A percentile compares a stretch with the other conserved stretches of the same genome.
phyloP scores from a whole-genome alignment of 2,329 filamentous ascomycete genomes.

The Paecilomyces sp. region DNA sequence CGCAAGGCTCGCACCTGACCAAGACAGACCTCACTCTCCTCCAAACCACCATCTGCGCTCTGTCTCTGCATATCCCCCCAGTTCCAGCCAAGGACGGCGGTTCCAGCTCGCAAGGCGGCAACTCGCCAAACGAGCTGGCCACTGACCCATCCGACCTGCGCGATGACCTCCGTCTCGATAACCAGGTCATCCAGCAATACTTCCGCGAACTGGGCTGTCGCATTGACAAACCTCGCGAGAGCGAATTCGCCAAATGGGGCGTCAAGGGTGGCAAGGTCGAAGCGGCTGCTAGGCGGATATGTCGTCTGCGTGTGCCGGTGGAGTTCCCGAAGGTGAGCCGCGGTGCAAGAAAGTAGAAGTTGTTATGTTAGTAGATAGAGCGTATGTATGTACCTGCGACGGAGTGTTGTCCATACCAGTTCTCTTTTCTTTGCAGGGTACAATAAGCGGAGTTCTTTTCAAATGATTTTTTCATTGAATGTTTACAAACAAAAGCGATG shows the following conservation, averaged over 20 bases:
- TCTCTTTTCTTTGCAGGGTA: no score
- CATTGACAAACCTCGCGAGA: constrained; percentile 33
- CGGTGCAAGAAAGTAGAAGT: constrained; percentile 13
- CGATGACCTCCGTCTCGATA: constrained; percentile 37
- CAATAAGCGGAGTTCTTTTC: no score
- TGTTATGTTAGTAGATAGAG: neutral
- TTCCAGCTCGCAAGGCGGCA: constrained; percentile 27
- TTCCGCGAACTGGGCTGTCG: constrained; percentile 42
- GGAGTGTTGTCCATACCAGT: neutral
- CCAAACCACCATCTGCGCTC: constrained; percentile 39
- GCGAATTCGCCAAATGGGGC: constrained; percentile 34
- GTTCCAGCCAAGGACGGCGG: constrained; percentile 30
- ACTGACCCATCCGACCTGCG: constrained; percentile 39
- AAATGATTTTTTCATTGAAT: no score
- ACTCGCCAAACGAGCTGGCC: constrained; percentile 30
- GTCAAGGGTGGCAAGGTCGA: constrained; percentile 55
- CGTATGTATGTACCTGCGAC: neutral
- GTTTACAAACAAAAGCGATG: no score
- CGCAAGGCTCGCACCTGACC: constrained; percentile 25
- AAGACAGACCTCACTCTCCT: constrained; percentile 36
- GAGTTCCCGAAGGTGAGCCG: constrained; percentile 64
- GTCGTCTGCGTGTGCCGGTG: constrained; percentile 68
- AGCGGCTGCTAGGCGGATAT: constrained; percentile 48
- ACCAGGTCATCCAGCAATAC: constrained; percentile 27
- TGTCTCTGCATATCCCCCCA: constrained; percentile 40